Percentiles rank a stretch among this genome's conserved stretches.
phyloP scores from a whole-genome alignment of 257 asterid species.

The Primulina tabacum region DNA sequence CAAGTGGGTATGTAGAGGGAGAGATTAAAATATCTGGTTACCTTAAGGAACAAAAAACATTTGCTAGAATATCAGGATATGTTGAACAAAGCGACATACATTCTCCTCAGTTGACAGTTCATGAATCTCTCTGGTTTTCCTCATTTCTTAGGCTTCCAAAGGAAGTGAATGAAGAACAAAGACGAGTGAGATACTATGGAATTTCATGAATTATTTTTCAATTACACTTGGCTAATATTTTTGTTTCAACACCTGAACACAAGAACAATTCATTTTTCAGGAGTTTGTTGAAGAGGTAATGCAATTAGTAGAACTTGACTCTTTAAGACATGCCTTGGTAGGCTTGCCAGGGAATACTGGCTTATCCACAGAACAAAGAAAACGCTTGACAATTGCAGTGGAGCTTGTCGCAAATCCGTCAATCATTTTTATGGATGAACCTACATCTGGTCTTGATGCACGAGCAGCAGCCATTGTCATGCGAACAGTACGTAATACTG shows the following conservation, averaged over 20 bases:
- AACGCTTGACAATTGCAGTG: conserved; percentile 89
- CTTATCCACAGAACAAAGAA: conserved; percentile 90
- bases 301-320: conserved; percentile 76
- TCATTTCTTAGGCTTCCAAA: conserved; percentile 75
- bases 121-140: conserved; percentile 80
- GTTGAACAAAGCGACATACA: conserved; percentile 92
- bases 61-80: conserved; percentile 88
- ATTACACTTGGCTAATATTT: background rate
- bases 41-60: conserved; percentile 68
- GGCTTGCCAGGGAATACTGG: conserved; percentile 88
- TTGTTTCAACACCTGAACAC: background rate
- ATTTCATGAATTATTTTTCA: conserved; percentile 8
- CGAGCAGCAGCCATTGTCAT: conserved; percentile 98
- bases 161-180: conserved; percentile 59
- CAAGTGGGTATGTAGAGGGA: conserved; percentile 85
- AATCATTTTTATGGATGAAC: conserved; percentile 94
- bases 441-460: conserved; percentile 95
- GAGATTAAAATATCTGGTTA: conserved; percentile 76
- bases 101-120: conserved; percentile 87
- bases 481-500: conserved; percentile 95
- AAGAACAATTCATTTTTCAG: conserved; percentile 39
- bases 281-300: conserved; percentile 88
- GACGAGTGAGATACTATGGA: conserved; percentile 48
- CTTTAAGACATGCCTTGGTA: conserved; percentile 73
- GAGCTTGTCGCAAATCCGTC: conserved; percentile 97